Base-by-base conservation (phyloP, 2,329 filamentous ascomycete genomes). In the Claviceps pazoutovae region DNA sequence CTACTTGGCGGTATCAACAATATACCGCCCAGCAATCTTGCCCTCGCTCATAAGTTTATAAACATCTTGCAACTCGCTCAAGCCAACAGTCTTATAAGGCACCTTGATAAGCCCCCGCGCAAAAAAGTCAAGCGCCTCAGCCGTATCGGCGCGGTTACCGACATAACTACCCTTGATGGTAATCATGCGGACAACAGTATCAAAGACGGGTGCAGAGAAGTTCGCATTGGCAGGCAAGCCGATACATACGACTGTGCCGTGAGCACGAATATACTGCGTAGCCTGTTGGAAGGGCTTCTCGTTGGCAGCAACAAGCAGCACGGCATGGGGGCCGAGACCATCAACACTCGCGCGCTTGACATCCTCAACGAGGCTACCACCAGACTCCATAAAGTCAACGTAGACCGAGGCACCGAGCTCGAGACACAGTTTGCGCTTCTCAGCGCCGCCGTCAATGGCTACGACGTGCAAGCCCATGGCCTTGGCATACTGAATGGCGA, bases 241-340 rank as follows among this genome's bases (percentile, higher is more conserved):
- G 62, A 97, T 93, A 70, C 87, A 91, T 56, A 96, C 79, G 63
- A 96, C 86, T 41, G 80, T 78, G 54, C 91, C 91, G 55, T 82
- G 81, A 52, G 88, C 79, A 54, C 91, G 86, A 56, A 95, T 84
- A 70, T 96, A 95, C 69, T 79, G 83, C 47, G 87, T 82, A 43
- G 91, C 91, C 73, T 96, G 90, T 73, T 95, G 88, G 82, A 96
- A 96, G 51, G 91, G 91, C 74, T 84, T 88, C 78, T 96, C 90
- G 60, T 75, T 79, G 50, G 88, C 89, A 55, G 91, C 90, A 55
- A 96, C 80, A 45, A 96, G 76, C 58, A 96, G 75, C 55, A 91
- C 89, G 41, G 88, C 90, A 62, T 95, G 86, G 5, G 90, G 89
- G 50, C 91, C 91, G 16, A 88, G 77, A 19, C 87, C 87, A 60